These are phyloP conservation scores for Protomyces gravidus DNA, from an alignment of 1,139 yeast genomes.

Conservation along the genomic window DNA sequence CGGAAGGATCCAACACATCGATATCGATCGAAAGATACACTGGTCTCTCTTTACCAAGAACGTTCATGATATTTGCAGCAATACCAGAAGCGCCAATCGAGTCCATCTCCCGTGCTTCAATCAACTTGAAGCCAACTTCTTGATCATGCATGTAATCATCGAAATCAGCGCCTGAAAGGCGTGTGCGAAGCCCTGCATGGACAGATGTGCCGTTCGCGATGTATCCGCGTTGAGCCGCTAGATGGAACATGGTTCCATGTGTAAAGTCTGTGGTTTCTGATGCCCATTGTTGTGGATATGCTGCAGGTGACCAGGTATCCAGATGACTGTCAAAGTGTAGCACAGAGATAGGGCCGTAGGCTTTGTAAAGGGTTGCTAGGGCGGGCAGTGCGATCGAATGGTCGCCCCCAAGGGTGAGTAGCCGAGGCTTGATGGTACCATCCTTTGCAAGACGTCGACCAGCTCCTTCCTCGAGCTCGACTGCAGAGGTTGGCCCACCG, in stretches of 20 bases:
- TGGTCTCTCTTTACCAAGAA: constrained; percentile 54
- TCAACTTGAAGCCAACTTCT: constrained; percentile 57
- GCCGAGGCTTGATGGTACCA: constrained; percentile 26
- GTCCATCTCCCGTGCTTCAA: constrained; percentile 69
- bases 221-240: constrained; percentile 65
- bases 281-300: constrained; percentile 66
- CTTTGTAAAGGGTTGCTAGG: constrained; percentile 54
- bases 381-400: constrained; percentile 70
- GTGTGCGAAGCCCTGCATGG: constrained; percentile 70
- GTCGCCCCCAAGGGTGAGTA: constrained; percentile 72
- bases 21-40: constrained; percentile 71
- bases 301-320: constrained; percentile 48
- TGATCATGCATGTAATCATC: constrained; percentile 62
- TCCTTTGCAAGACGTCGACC: constrained; percentile 18
- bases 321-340: constrained; percentile 50
- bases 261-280: constrained; percentile 54
- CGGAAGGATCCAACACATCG: constrained; percentile 76
- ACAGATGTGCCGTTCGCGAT: constrained; percentile 53
- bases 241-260: constrained; percentile 80
- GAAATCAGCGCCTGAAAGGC: constrained; percentile 55
- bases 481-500: constrained; percentile 38
- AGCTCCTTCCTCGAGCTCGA: not conserved
- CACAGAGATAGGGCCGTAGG: constrained; percentile 62
- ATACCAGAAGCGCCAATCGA: constrained; percentile 47
- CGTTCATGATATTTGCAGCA: constrained; percentile 50